Conservation (phyloP, 371 early-diverging fungal species). For the Actinomortierella ambigua region DNA sequence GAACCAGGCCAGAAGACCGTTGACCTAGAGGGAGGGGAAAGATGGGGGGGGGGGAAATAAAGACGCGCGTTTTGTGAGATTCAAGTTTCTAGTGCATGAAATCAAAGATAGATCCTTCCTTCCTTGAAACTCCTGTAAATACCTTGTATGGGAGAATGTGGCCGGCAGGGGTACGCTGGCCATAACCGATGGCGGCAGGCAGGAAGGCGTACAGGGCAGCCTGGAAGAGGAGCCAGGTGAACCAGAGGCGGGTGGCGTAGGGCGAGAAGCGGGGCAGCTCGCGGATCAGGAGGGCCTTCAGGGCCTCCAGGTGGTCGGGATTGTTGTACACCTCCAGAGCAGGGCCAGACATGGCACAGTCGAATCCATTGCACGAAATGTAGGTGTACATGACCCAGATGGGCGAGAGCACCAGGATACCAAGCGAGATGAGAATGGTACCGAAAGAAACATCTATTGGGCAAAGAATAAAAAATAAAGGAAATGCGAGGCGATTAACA, state of each 20-base stretch:
- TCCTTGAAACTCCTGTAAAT: too few species aligned
- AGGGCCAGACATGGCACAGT: slow-evolving; percentile 68
- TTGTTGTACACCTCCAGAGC: slow-evolving; percentile 48
- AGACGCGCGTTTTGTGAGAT: not conserved
- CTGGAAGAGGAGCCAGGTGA: slow-evolving; percentile 76
- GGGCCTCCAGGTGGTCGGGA: slow-evolving; percentile 25
- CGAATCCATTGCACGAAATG: slow-evolving; percentile 63
- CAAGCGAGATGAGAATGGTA: slow-evolving; percentile 53
- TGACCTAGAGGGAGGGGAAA: slow-evolving; percentile 60
- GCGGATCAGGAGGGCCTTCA: slow-evolving; percentile 21
- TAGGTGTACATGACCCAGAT: slow-evolving; percentile 70
- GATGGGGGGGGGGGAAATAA: not conserved
- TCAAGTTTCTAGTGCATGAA: not conserved
- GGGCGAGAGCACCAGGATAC: slow-evolving; percentile 66
- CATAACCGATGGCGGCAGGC: slow-evolving; percentile 73
- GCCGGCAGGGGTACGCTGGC: slow-evolving; percentile 87
- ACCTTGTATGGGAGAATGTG: slow-evolving; percentile 69
- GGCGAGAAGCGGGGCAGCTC: slow-evolving; percentile 49
- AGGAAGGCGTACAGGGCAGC: slow-evolving; percentile 65
- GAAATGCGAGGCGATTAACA: too few species aligned
- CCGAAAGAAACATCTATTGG: slow-evolving; percentile 53
- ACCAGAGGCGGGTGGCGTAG: slow-evolving; percentile 58
- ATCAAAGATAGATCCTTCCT: too few species aligned
- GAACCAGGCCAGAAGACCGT: slow-evolving; percentile 76
- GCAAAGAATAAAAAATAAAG: too few species aligned